Percentiles rank a stretch among this genome's conserved stretches.
Conservation (phyloP, 495 filamentous ascomycete genomes). For the Talaromyces nanjingensis region DNA sequence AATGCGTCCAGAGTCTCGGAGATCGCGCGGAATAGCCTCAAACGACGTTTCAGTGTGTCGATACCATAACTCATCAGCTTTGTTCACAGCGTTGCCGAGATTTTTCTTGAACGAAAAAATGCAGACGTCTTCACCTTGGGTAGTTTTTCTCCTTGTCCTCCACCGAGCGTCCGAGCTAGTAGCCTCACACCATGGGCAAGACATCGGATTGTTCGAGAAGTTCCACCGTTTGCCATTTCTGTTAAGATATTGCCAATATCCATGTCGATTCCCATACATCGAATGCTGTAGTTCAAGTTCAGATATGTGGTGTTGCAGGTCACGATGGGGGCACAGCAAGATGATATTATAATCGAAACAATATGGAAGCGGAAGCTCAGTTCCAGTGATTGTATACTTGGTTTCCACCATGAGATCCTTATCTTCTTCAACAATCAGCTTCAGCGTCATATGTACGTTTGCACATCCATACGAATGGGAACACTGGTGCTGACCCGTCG, state of each 20-base stretch:
- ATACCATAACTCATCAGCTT: conserved; percentile 7
- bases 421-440: conserved; percentile 1
- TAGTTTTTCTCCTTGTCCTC: not conserved
- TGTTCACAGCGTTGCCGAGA: conserved; percentile 1
- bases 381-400: not conserved
- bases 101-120: not conserved
- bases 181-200: conserved; percentile 4
- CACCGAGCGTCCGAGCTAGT: not conserved
- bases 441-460: not conserved
- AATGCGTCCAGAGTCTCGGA: not conserved
- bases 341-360: not conserved
- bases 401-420: not conserved
- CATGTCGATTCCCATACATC: not conserved
- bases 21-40: not conserved
- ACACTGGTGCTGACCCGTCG: not conserved
- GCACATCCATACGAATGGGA: conserved; percentile 1
- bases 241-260: not conserved
- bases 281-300: not conserved
- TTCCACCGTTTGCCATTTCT: not conserved
- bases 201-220: not conserved
- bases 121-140: not conserved
- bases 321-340: conserved; percentile 1
- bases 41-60: conserved; percentile 8
- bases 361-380: not conserved
- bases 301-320: not conserved